Base-by-base conservation (phyloP, 345 rosid genomes). In the Populus simonii region DNA sequence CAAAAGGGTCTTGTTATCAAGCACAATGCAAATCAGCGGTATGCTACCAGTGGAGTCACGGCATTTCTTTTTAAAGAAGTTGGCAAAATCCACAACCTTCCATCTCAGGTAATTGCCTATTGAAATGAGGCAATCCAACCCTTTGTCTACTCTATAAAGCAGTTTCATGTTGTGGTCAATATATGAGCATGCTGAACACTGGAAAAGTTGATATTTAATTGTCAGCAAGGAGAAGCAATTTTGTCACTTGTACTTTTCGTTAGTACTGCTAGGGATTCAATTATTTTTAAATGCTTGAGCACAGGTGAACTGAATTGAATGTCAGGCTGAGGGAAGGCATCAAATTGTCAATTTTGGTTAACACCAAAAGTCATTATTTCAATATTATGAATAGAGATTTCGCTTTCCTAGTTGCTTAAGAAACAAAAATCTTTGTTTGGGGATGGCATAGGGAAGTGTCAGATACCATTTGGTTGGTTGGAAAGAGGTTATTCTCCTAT, bases 1-100 rank as follows among this genome's bases (percentile, higher is more conserved):
- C 91, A 86, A 73, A 90, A 88, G 82, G 99, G 98, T 71, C 89
- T 95, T 33, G 99, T 95, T 41, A 91, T 95, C 82, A 95, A 95
- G 83, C 93, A 95, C 88, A 95, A 95, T 77, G 97, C 99, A 65
- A 95, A 91, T 75, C 99, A 93, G 89, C 92, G 93, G 0, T 95
- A 95, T 86, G 96, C 99, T 74, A 95, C 99, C 5, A 93, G 92
- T 83, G 98, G 96, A 20, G 83, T 93, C 68, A 92, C 99, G 1
- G 85, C 98, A 81, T 92, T 95, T 88, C 96, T 95, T 68, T 93
- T 95, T 83, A 92, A 88, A 78, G 99, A 95, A 89, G 91, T 93
- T 27, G 98, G 92, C 69, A 93, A 84, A 84, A 80, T 91, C 13
- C 93, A 86, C 83, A 81, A 84, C 85, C 90, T 95, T 86, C 99